These are phyloP conservation scores for Aaosphaeria arxii DNA, from an alignment of 2,329 filamentous ascomycete species.

Conservation along the genomic window DNA sequence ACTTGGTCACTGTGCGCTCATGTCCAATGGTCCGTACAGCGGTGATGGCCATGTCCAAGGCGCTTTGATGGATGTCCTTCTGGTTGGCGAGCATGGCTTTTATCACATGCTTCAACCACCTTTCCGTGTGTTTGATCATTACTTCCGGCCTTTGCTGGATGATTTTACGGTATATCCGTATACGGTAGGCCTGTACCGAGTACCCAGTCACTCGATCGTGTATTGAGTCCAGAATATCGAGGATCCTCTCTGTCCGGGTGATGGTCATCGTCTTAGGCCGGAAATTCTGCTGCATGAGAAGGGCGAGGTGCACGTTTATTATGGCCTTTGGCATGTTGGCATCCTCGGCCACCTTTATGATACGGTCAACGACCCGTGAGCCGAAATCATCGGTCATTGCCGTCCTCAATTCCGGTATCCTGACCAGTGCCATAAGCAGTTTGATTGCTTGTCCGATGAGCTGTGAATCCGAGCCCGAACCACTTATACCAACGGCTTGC, in stretches of 20 bases:
- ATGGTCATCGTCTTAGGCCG: slow-evolving; percentile 68
- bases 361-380: slow-evolving; percentile 75
- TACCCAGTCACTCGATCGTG: slow-evolving; percentile 74
- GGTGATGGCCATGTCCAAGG: slow-evolving; percentile 71
- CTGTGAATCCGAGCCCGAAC: slow-evolving; percentile 60
- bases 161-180: slow-evolving; percentile 76
- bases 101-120: slow-evolving; percentile 83
- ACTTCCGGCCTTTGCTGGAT: slow-evolving; percentile 66
- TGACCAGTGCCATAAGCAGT: slow-evolving; percentile 73
- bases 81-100: slow-evolving; percentile 76
- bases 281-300: slow-evolving; percentile 80
- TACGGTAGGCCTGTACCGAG: slow-evolving; percentile 72
- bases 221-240: slow-evolving; percentile 69
- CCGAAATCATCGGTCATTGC: slow-evolving; percentile 76
- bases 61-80: slow-evolving; percentile 71
- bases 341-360: slow-evolving; percentile 71
- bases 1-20: slow-evolving; percentile 65
- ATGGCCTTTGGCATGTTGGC: slow-evolving; percentile 69
- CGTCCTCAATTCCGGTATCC: slow-evolving; percentile 67
- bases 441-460: slow-evolving; percentile 76
- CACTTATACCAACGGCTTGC: slow-evolving; percentile 56
- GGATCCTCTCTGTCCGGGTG: slow-evolving; percentile 66
- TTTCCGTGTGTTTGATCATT: slow-evolving; percentile 66
- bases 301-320: slow-evolving; percentile 73
- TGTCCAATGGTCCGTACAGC: slow-evolving; percentile 67